Base-by-base conservation (phyloP, 2,329 filamentous ascomycete species). In the Cladosporium sp. region DNA sequence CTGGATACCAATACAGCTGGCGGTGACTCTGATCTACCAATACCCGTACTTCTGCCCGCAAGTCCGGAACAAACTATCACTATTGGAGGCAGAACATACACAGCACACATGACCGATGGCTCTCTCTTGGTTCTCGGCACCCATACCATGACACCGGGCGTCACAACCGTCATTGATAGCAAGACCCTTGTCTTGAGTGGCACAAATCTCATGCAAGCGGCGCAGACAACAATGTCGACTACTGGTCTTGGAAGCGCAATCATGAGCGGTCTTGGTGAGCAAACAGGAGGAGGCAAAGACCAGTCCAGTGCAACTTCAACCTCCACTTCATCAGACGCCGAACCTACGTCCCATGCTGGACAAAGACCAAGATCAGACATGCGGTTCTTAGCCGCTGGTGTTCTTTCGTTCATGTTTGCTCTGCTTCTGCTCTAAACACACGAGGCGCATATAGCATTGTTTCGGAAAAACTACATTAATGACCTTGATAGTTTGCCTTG, bases 71-170 rank as follows among this genome's bases (percentile, higher is more conserved):
- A 57, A 36, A 6, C 35, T 10, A 24, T 57, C 35, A 57, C 44
- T 1, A 12, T 57, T 28, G 55, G 37, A 9, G 55, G 35, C 17
- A 35, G 28, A 10, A 42, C 55, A 3, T 42, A 50, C 35, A 51
- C 47, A n/a, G 55, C 55, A 9, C 28, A 37, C 20, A 25, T 35
- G 8, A 45, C 35, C 4, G 8, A 8, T 4, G 36, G 47, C 8
- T 50, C 55, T 2, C 24, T 42, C 6, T n/a, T 57, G 19, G n/a
- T 57, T 5, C 40, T 57, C n/a, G 45, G 28, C n/a, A 36, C 36
- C 9, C 24, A 48, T 4, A 57, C 45, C n/a, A 28, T 57, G 25
- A 42, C 15, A 19, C 36, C 44, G 12, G 45, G 36, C 4, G 39
- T 19, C 10, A 51, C 55, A 2, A 40, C 44, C 9, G 45, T 57